Evolutionary conservation across 192 early-diverging fungal species (phyloP).

Genomic region (Lunasporangiospora selenospora): DNA sequence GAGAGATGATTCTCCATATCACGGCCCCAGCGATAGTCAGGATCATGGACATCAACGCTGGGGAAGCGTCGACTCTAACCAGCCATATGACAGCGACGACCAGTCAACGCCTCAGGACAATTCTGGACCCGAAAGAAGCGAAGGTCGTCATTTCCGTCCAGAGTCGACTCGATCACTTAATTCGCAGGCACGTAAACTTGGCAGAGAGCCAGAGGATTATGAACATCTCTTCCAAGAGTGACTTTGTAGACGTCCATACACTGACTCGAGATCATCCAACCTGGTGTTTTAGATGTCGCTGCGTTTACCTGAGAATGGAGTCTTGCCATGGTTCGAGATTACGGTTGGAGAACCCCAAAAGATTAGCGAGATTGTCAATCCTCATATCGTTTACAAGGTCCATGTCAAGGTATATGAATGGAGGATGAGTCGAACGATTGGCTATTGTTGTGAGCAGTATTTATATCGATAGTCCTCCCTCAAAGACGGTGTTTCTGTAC

Average conservation of each 20-base stretch:
- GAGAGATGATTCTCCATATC: too few species aligned
- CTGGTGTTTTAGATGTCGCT: conserved; percentile 38
- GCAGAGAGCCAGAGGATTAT: too few species aligned
- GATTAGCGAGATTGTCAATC: conserved; percentile 86
- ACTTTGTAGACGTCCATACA: too few species aligned
- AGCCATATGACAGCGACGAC: conserved; percentile 30
- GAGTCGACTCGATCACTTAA: conserved; percentile 39
- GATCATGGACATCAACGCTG: conserved; percentile 22
- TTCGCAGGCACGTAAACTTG: conserved; percentile 38
- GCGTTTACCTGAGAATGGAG: conserved; percentile 50
- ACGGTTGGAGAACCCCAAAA: conserved; percentile 88
- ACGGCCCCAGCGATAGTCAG: too few species aligned
- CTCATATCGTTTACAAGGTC: conserved; percentile 89
- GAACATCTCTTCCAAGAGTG: too few species aligned
- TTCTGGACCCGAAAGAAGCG: neutral
- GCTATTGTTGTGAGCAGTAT: too few species aligned
- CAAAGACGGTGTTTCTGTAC: too few species aligned
- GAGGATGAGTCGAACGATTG: neutral
- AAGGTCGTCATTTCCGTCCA: conserved; percentile 22
- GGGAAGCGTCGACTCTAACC: conserved; percentile 35
- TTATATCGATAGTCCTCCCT: too few species aligned
- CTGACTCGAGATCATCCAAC: too few species aligned
- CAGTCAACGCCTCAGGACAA: neutral
- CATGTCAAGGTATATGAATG: conserved; percentile 65
- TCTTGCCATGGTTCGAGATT: conserved; percentile 65